Base-by-base conservation (phyloP, 768 basidiomycete genomes). In the Leccinum pellstonianum region DNA sequence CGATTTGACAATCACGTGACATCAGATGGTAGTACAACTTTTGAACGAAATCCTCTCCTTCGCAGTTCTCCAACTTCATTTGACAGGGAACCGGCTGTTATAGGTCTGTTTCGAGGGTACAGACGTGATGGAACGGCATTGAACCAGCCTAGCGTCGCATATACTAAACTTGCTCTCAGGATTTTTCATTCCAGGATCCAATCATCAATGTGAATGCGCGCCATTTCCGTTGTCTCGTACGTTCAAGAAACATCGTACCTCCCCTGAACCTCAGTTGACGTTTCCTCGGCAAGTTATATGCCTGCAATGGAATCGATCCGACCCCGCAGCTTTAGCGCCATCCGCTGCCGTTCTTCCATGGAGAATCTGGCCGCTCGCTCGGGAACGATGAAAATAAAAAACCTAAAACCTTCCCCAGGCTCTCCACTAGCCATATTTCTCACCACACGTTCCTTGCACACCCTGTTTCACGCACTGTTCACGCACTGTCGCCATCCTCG, bases 1-100 rank as follows among this genome's bases (percentile, higher is more conserved):
- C 9, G 56, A 29, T 52, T 46, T 17, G n/a, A 27, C 3, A 11
- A 4, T 66, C 62, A 64, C 57, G 49, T 69, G 63, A 59, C 37
- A n/a, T 19, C 52, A 29, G 37, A 14, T 43, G 29, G 29, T 27
- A 27, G 0, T 27, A 27, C 27, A 27, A 27, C 27, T 27, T 27
- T 27, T 27, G 27, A 29, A 31, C 29, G 29, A 43, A 15, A 43
- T 43, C 17, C 41, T 43, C 8, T 15, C n/a, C 41, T 14, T 35
- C 8, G 27, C 27, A 27, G 27, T 27, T 27, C 33, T 35, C 35
- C 12, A 15, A 37, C 35, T 37, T 37, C 35, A 4, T 37, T 37
- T 37, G 35, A 37, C 14, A 37, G 35, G 35, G 5, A 37, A 6
- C 35, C 35, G 35, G 12, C 35, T 14, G 12, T 33, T 33, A 33